Percentiles rank a stretch among this genome's conserved stretches.
Conservation (phyloP, 2,329 filamentous ascomycete genomes). For the Nemania sp. region DNA sequence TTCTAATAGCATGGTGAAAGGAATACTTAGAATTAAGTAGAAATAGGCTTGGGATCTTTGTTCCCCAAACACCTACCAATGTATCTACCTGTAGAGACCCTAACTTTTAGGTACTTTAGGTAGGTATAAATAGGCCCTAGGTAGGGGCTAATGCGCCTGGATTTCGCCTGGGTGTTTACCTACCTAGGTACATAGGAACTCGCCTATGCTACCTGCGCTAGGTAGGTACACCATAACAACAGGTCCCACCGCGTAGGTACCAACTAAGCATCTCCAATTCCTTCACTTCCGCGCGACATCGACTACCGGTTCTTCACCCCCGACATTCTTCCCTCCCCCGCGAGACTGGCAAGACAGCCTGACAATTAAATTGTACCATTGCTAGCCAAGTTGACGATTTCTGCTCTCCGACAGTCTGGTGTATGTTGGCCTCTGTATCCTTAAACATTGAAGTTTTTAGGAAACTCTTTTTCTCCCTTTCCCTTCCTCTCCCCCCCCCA, state of each 20-base stretch:
- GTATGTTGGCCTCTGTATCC: conserved; percentile 2
- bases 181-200: not conserved
- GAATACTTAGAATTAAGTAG: no score
- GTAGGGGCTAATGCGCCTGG: conserved; percentile 6
- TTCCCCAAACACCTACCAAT: conserved; percentile 25
- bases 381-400: conserved; percentile 14
- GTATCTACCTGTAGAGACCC: no score
- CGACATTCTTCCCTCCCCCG: conserved; percentile 18
- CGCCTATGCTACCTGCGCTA: not conserved
- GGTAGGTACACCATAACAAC: not conserved
- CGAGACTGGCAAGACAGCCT: conserved; percentile 20
- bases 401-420: conserved; percentile 5
- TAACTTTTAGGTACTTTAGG: no score
- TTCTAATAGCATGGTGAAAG: conserved; percentile 23
- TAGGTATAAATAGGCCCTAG: conserved; percentile 1
- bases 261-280: conserved; percentile 37
- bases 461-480: not conserved
- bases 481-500: not conserved
- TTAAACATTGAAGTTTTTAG: no score
- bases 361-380: conserved; percentile 12
- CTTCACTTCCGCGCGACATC: conserved; percentile 38
- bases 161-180: conserved; percentile 13
- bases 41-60: conserved; percentile 28
- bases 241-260: conserved; percentile 20
- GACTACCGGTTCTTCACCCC: conserved; percentile 22